These are phyloP conservation scores for Metschnikowia baotianmanensis DNA, from an alignment of 805 yeast species.

Conservation along the genomic window DNA sequence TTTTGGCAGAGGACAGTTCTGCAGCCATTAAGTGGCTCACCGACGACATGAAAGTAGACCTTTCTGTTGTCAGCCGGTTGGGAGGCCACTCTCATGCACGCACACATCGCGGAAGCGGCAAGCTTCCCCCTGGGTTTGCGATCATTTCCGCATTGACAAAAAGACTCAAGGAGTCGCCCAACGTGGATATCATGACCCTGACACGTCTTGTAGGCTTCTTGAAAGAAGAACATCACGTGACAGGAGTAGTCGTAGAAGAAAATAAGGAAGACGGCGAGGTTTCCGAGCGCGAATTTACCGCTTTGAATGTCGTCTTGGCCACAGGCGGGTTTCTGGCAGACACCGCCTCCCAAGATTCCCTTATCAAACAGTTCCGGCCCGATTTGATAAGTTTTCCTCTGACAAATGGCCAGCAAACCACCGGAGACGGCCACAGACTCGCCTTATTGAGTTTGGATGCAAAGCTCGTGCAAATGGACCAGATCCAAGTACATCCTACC, in stretches of 20 bases:
- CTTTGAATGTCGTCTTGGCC: conserved; percentile 43
- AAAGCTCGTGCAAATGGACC: conserved; percentile 53
- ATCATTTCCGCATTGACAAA: conserved; percentile 47
- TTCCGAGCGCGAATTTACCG: conserved; percentile 1
- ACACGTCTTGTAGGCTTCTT: conserved; percentile 22
- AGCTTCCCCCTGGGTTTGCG: conserved; percentile 59
- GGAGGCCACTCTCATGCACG: conserved; percentile 43
- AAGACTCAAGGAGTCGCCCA: conserved; percentile 32
- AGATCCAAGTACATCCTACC: conserved; percentile 62
- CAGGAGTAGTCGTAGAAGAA: conserved; percentile 38
- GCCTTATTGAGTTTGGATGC: conserved; percentile 46
- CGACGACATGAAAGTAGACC: conserved; percentile 25
- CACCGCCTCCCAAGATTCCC: conserved; percentile 29
- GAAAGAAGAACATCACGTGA: conserved; percentile 29
- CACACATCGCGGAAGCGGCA: conserved; percentile 41
- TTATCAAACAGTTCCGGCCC: conserved; percentile 45
- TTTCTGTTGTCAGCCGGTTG: conserved; percentile 30
- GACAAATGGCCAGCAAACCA: conserved; percentile 54
- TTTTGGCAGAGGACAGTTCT: conserved; percentile 26
- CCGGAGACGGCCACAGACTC: conserved; percentile 59
- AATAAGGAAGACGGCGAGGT: conserved; percentile 15
- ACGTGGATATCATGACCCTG: conserved; percentile 17
- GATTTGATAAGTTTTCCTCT: conserved; percentile 47
- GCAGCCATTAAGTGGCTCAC: conserved; percentile 36
- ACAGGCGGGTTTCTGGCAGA: conserved; percentile 60